Conservation (phyloP, 768 basidiomycete genomes). For the Amyloporia xantha region DNA sequence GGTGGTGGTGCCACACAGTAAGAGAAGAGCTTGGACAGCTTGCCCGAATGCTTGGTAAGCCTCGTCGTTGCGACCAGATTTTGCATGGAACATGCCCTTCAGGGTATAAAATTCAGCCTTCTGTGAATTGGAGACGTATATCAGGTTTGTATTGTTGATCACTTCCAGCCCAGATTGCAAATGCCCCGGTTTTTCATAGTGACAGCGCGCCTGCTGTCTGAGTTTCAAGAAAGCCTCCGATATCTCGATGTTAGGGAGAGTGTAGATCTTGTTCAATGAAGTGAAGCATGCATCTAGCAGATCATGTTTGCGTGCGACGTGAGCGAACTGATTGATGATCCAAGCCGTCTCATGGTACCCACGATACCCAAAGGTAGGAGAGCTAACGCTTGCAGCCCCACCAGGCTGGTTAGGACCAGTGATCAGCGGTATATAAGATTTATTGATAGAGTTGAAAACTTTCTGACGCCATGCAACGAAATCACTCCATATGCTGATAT, state of each 20-base stretch:
- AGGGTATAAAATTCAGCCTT: slow-evolving; percentile 98
- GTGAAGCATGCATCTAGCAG: slow-evolving; percentile 93
- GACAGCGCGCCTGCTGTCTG: slow-evolving; percentile 95
- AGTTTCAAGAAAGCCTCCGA: slow-evolving; percentile 99
- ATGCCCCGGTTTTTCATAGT: slow-evolving; percentile 93
- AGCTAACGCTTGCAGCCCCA: slow-evolving; percentile 45
- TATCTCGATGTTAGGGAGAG: slow-evolving; percentile 98
- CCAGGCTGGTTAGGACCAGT: slow-evolving; percentile 40
- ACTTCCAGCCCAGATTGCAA: slow-evolving; percentile 93
- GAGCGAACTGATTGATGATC: slow-evolving; percentile 99
- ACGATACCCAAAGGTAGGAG: slow-evolving; percentile 85
- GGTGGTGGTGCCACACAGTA: too few species aligned
- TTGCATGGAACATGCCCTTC: slow-evolving; percentile 97
- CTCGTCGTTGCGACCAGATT: slow-evolving; percentile 79
- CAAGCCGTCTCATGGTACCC: slow-evolving; percentile 99
- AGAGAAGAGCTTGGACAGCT: too few species aligned
- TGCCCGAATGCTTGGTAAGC: slow-evolving; percentile 89
- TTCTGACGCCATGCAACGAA: slow-evolving; percentile 99
- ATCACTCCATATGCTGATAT: slow-evolving; percentile 98
- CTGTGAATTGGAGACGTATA: slow-evolving; percentile 91
- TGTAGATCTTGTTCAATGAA: slow-evolving; percentile 95
- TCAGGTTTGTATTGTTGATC: slow-evolving; percentile 98
- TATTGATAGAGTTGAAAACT: slow-evolving; percentile 95
- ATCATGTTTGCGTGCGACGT: slow-evolving; percentile 96
- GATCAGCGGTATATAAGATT: slow-evolving; percentile 91